Conservation (phyloP, 495 filamentous ascomycete species). For the Daldinia concentrica region DNA sequence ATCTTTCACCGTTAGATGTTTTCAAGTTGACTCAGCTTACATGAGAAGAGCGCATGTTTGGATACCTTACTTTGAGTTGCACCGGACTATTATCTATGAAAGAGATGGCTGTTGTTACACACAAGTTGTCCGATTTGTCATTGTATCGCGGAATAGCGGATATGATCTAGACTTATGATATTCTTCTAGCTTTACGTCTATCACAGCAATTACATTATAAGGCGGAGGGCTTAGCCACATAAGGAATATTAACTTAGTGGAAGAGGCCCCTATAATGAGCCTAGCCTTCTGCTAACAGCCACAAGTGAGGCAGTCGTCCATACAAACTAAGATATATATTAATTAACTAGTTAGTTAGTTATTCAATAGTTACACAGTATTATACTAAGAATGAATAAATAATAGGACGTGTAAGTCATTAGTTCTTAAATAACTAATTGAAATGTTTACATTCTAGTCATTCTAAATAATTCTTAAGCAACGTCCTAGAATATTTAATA, state of each 20-base stretch:
- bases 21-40: not conserved
- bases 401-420: not conserved
- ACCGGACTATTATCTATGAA: not conserved
- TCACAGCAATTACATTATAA: too few species aligned
- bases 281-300: not conserved
- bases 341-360: not conserved
- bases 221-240: not conserved
- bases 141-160: not conserved
- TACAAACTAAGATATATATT: not conserved
- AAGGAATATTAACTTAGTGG: not conserved
- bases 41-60: not conserved
- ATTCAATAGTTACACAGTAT: not conserved
- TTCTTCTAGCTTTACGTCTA: too few species aligned
- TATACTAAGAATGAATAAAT: not conserved
- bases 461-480: not conserved
- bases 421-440: not conserved
- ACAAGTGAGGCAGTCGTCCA: too few species aligned
- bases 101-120: not conserved
- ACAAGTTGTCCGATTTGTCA: not conserved
- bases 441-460: not conserved
- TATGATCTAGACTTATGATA: not conserved
- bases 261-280: not conserved
- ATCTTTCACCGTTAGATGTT: too few species aligned
- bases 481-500: not conserved
- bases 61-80: not conserved